Evolutionary conservation across 1,284 basidiomycete species (phyloP).

Genomic region (Abortiporus biennis): DNA sequence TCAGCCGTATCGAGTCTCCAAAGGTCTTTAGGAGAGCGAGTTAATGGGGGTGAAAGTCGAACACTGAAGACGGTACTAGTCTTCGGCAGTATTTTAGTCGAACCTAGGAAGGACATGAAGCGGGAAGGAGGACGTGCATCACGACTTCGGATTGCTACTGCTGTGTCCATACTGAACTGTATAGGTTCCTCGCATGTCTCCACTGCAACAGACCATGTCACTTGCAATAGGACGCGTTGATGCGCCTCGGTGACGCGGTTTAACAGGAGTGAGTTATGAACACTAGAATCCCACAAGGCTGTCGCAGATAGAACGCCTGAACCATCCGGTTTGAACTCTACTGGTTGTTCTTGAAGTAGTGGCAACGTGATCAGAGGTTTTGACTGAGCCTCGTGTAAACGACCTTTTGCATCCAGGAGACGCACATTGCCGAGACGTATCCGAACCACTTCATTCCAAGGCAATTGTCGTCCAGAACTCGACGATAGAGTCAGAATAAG

Average conservation of each 20-base stretch:
- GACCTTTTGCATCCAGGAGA: slow-evolving; percentile 80
- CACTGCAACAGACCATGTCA: slow-evolving; percentile 78
- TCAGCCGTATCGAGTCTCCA: slow-evolving; percentile 94
- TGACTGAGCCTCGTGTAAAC: slow-evolving; percentile 69
- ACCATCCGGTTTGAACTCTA: slow-evolving; percentile 79
- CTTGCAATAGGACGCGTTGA: slow-evolving; percentile 76
- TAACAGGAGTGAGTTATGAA: slow-evolving; percentile 83
- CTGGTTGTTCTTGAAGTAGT: slow-evolving; percentile 63
- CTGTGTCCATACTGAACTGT: slow-evolving; percentile 83
- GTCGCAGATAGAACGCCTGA: slow-evolving; percentile 65
- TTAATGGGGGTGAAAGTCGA: slow-evolving; percentile 78
- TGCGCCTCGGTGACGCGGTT: slow-evolving; percentile 79
- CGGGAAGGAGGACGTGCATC: slow-evolving; percentile 83
- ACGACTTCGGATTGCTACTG: slow-evolving; percentile 80
- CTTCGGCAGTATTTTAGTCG: slow-evolving; percentile 68
- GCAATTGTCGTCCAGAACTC: slow-evolving; percentile 84
- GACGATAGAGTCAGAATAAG: slow-evolving; percentile 75
- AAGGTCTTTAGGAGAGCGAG: slow-evolving; percentile 82
- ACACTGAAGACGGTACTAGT: slow-evolving; percentile 80
- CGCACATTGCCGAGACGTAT: slow-evolving; percentile 81
- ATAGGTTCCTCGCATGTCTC: slow-evolving; percentile 81
- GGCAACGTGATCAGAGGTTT: slow-evolving; percentile 66
- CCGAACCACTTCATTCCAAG: slow-evolving; percentile 78
- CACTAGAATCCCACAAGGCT: slow-evolving; percentile 89
- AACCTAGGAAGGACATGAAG: slow-evolving; percentile 70